Evolutionary conservation across 2,329 filamentous ascomycete species (phyloP), one percentile per base, ranked within the genome.

Genomic region (Bipolaris victoriae): DNA sequence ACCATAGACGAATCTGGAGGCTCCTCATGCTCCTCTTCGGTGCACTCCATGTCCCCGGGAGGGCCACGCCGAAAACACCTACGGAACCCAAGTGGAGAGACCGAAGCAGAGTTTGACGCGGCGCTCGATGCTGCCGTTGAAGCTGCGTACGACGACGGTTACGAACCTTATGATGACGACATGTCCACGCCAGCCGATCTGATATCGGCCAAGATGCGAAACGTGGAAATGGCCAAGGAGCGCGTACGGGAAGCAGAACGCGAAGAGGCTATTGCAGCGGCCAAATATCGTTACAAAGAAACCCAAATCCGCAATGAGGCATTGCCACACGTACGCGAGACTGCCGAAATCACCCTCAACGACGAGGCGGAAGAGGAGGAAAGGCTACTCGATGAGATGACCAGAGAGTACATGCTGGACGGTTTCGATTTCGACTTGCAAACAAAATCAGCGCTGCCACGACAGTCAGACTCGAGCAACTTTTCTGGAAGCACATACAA

Each of bases 81-180:
- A 51, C 86, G 89, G 47, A 82, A 82, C 35, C 73, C 83, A 2
- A 94, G 90, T 62, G 88, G 87, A 43, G 87, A 84, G 29, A 95
- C 91, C 0, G 91, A 96, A 73, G 89, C 91, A 6, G 93, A 97
- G 71, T 97, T 98, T 64, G 93, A 97, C 76, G 92, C 92, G 7
- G 95, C 95, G 3, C 82, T 98, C 41, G 94, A 98, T 78, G 94
- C 93, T 22, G 95, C 95, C 13, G 93, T 98, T 7, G 95, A 98
- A 76, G 94, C 94, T 49, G 95, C 94, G 5, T 99, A 98, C 74
- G 90, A 97, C 73, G 92, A 97, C 61, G 91, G 91, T 0, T 90
- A 92, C 62, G 92, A 97, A 71, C 90, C 90, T 3, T 86, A 85
- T 74, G 78, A 80, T 22, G 77, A 81, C 26, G 20, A 80, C 58